Evolutionary conservation across 2,329 filamentous ascomycete species (phyloP), one percentile per base, ranked within the genome.

Genomic region (Hypoxylon sp.): DNA sequence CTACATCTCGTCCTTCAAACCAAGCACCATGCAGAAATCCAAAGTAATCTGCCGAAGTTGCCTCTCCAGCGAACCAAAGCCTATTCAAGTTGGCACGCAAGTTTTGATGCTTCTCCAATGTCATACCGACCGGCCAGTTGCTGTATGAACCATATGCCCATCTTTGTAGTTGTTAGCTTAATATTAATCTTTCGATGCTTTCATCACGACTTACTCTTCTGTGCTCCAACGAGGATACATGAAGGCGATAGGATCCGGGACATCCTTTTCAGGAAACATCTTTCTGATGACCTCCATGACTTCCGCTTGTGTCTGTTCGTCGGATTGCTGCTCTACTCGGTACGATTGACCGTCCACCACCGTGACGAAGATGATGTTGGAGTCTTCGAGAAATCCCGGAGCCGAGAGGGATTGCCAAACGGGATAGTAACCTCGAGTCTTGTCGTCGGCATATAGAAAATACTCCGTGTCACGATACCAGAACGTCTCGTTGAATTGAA

Each of bases 401-500:
- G 74, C 73, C 0, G 79, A 78, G 0, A 89, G 67, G 0, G 84
- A 86, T 63, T 90, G 86, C 73, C 81, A 89, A 5, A 87, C 71
- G 0, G 86, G 82, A 25, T 70, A 78, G 51, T 75, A 73, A 0
- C 76, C 76, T 1, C 76, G 70, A 12, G 63, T 63, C 0, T 66
- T 65, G 2, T 73, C 67, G 16, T 76, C 75, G 0, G 76, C 75
- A 43, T 78, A 78, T 0, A 78, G 63, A 49, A 78, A 74, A 57
- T 67, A 78, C 57, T 78, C 67, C 0, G 66, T 71, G 11, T 74
- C 68, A 0, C 69, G 63, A 60, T 72, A 77, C 87, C 86, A 89
- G 68, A 89, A 90, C 0, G 82, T 80, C 45, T 84, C 73, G 52
- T 84, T 75, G 69, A 89, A 89, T 55, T 88, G 86, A 52, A 87